Percentiles rank a stretch among this genome's conserved stretches.
Conservation (phyloP, 805 yeast species). For the Cyberlindnera mrakii region DNA sequence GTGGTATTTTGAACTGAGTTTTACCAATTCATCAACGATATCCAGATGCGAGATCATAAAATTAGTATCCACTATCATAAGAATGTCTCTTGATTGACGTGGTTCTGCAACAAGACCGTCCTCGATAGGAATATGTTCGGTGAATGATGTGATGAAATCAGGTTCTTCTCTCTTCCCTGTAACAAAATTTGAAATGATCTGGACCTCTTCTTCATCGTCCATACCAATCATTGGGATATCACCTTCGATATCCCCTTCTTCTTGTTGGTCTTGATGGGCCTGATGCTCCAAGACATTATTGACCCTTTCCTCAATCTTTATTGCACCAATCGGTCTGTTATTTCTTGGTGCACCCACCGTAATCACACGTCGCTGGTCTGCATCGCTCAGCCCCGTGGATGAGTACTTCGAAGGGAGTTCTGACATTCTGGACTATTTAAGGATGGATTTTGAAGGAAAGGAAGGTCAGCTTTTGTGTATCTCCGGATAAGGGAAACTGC, state of each 20-base stretch:
- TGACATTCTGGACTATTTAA: slow-evolving; percentile 1
- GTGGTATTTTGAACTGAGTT: slow-evolving; percentile 33
- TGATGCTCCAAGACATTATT: slow-evolving; percentile 9
- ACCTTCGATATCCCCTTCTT: slow-evolving; percentile 18
- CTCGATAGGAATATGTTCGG: not conserved
- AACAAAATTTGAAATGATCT: slow-evolving; percentile 37
- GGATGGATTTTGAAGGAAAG: not conserved
- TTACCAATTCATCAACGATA: slow-evolving; percentile 47
- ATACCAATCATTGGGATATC: slow-evolving; percentile 45
- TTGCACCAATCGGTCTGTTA: slow-evolving; percentile 21
- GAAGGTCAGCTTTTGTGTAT: not conserved
- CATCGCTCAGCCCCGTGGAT: slow-evolving; percentile 11
- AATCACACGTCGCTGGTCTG: slow-evolving; percentile 13
- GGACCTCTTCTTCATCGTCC: slow-evolving; percentile 39
- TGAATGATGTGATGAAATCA: not conserved
- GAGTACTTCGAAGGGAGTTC: slow-evolving; percentile 24
- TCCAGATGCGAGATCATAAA: slow-evolving; percentile 65
- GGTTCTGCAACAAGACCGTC: slow-evolving; percentile 8
- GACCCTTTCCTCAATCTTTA: slow-evolving; percentile 21
- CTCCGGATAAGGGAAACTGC: not conserved
- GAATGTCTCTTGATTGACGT: slow-evolving; percentile 22
- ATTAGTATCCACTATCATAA: slow-evolving; percentile 76
- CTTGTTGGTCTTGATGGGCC: not conserved
- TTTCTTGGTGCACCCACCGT: slow-evolving; percentile 14
- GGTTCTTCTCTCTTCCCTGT: slow-evolving; percentile 16